phyloP scores from a whole-genome alignment of 768 basidiomycete genomes.

The Rhodocollybia butyracea region DNA sequence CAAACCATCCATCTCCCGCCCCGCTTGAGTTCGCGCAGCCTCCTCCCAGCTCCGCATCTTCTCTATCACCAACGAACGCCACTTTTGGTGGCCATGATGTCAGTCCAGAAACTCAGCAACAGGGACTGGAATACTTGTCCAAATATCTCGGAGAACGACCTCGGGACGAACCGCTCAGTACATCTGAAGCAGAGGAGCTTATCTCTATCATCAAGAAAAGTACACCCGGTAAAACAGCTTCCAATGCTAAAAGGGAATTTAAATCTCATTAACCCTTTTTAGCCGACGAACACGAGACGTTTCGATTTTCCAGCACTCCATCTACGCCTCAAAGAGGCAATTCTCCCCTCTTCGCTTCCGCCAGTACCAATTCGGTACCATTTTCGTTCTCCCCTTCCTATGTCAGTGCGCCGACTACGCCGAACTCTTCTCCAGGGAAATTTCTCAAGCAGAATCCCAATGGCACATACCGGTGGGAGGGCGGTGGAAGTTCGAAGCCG shows the following conservation, averaged over 20 bases:
- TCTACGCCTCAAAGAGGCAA: slow-evolving; percentile 37
- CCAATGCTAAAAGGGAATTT: background rate
- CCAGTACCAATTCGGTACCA: slow-evolving; percentile 15
- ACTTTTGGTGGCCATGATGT: background rate
- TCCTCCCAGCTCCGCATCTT: background rate
- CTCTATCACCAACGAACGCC: slow-evolving; percentile 1
- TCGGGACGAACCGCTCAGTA: slow-evolving; percentile 41
- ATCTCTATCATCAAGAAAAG: slow-evolving; percentile 52
- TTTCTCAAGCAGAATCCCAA: slow-evolving; percentile 71
- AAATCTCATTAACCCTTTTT: slow-evolving; percentile 3
- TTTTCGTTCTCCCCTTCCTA: slow-evolving; percentile 18
- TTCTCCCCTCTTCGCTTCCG: slow-evolving; percentile 24
- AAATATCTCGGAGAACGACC: background rate
- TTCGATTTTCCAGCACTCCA: slow-evolving; percentile 57
- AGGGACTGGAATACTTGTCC: slow-evolving; percentile 11
- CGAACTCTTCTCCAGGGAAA: slow-evolving; percentile 41
- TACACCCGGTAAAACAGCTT: slow-evolving; percentile 36
- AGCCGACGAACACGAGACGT: slow-evolving; percentile 47
- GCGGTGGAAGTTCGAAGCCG: slow-evolving; percentile 68
- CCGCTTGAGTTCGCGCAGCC: background rate
- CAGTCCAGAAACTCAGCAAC: slow-evolving; percentile 14
- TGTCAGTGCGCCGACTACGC: slow-evolving; percentile 21
- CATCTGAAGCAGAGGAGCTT: slow-evolving; percentile 52
- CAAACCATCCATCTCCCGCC: background rate
- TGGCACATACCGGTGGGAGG: slow-evolving; percentile 69